These are phyloP conservation scores for Fusarium keratoplasticum DNA, from an alignment of 2,329 filamentous ascomycete species.

Conservation along the genomic window DNA sequence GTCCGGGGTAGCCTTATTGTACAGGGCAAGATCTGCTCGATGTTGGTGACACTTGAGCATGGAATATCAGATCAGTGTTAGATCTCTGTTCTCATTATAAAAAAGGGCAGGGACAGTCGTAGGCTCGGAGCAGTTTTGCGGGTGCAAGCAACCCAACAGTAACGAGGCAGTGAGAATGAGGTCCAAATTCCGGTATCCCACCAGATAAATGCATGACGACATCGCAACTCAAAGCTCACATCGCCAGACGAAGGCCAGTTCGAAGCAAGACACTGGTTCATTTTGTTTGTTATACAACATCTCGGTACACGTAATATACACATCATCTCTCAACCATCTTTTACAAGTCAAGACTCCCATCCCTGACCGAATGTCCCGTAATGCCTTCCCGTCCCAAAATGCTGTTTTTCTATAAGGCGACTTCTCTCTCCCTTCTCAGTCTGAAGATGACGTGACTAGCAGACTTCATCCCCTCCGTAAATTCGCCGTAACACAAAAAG, in stretches of 20 bases:
- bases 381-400: conserved; percentile 13
- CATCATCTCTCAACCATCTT: conserved; percentile 19
- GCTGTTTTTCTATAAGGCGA: conserved; percentile 32
- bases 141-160: neutral
- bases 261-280: conserved; percentile 1
- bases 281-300: conserved; percentile 34
- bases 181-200: too few species aligned
- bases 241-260: neutral
- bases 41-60: neutral
- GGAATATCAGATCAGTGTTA: neutral
- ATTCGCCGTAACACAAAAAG: conserved; percentile 21
- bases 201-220: neutral
- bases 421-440: conserved; percentile 17
- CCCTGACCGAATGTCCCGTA: conserved; percentile 5
- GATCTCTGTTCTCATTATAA: neutral
- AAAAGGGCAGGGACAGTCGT: neutral
- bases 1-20: neutral
- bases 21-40: neutral
- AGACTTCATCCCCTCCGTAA: conserved; percentile 5
- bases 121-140: neutral
- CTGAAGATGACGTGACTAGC: conserved; percentile 25
- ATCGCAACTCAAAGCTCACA: neutral
- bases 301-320: conserved; percentile 37
- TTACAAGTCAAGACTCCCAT: conserved; percentile 28
- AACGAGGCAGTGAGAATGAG: neutral